Evolutionary conservation across 169 alveolate species (phyloP), one percentile per base, ranked within the genome.

Genomic region (Neospora caninum): DNA sequence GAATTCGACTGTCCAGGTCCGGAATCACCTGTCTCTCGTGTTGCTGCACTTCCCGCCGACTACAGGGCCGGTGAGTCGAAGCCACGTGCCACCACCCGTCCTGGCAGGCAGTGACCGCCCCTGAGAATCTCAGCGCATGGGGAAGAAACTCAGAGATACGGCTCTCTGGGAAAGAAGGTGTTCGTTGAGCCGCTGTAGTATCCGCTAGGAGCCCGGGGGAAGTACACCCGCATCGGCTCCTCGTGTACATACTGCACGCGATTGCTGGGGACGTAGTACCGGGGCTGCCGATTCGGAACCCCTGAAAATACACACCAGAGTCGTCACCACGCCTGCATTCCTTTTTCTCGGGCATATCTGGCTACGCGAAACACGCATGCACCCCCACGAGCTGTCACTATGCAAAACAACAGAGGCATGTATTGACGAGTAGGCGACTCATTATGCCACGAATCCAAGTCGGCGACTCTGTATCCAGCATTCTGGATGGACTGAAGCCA

Each of bases 181-280:
- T 82, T 82, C 42, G 89, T 41, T 36, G 89, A 41, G 89, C 89
- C 89, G 31, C 89, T 82, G 89, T 82, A 82, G 89, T 82, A 82
- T 39, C 89, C 89, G 67, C 89, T 82, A 38, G 89, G 69, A 7
- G 89, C 89, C n/a, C 89, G 89, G 38, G 89, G 89, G 38, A 82
- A 42, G 67, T 82, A 82, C 69, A 82, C 69, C 36, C 89, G 89
- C 54, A 82, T 22, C 22, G 89, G 89, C 89, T 82, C 89, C 41
- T 82, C 69, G 41, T 82, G 41, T 20, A 82, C 89, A n/a, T 82
- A 82, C 36, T 36, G 39, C 54, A 82, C 89, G 38, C 67, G 69
- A 31, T 82, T 39, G 89, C 69, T 39, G 36, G 89, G 89, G 89
- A 82, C 89, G 89, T 82, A 82, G 67, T 82, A 82, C 34, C 69